A percentile compares a stretch with the other conserved stretches of the same genome.
phyloP scores from a whole-genome alignment of 768 basidiomycete species.

The Tricholoma sp. region DNA sequence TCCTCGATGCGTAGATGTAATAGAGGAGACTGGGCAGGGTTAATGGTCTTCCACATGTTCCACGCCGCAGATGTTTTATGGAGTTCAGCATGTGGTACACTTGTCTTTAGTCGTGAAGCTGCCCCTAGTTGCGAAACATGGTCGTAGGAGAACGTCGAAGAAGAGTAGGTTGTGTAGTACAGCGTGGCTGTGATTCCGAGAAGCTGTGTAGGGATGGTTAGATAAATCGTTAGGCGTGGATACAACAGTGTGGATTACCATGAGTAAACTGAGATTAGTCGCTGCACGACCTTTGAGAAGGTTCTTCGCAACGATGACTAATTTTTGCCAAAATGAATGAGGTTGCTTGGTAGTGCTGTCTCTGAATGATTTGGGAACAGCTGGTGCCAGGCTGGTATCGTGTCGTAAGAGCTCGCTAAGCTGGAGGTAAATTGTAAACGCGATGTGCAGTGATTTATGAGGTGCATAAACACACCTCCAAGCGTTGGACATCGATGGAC shows the following conservation, averaged over 20 bases:
- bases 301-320: slow-evolving; percentile 35
- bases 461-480: slow-evolving; percentile 54
- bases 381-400: slow-evolving; percentile 51
- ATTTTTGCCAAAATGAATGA: slow-evolving; percentile 38
- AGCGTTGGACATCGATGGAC: slow-evolving; percentile 91
- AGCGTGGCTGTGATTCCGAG: slow-evolving; percentile 71
- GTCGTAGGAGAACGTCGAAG: slow-evolving; percentile 26
- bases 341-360: slow-evolving; percentile 31
- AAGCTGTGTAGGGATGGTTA: slow-evolving; percentile 40
- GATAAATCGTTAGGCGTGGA: neutral
- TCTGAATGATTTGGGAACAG: slow-evolving; percentile 25
- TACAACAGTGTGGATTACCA: slow-evolving; percentile 38
- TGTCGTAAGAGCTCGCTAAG: slow-evolving; percentile 83
- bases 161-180: slow-evolving; percentile 66
- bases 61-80: slow-evolving; percentile 43
- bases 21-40: slow-evolving; percentile 58
- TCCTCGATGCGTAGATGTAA: slow-evolving; percentile 77
- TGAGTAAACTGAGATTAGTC: slow-evolving; percentile 75
- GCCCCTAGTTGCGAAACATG: slow-evolving; percentile 27
- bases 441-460: neutral
- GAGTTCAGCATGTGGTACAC: slow-evolving; percentile 15
- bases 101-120: slow-evolving; percentile 26
- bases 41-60: slow-evolving; percentile 74
- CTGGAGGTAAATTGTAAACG: slow-evolving; percentile 30
- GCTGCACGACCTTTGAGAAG: slow-evolving; percentile 62